Conservation (phyloP, 148 eudicot species). For the Camellia sinensis region DNA sequence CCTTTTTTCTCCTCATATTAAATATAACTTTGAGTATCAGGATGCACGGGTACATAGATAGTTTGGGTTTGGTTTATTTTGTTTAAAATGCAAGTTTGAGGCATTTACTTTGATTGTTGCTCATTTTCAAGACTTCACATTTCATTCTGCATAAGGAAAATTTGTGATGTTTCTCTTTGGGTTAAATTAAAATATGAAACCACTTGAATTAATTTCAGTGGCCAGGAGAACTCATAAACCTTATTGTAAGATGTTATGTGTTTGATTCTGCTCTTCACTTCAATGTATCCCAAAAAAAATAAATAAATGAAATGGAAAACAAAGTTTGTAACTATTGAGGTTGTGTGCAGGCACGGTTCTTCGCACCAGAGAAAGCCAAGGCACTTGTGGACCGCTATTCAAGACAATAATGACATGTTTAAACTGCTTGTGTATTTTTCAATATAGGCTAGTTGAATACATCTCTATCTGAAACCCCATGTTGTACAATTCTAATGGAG, state of each 20-base stretch:
- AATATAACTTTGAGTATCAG: neutral
- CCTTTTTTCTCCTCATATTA: too few relatives aligned
- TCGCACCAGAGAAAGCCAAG: constrained; percentile 92
- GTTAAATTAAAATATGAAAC: neutral
- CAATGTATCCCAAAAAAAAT: too few relatives aligned
- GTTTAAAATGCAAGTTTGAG: neutral
- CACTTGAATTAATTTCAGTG: too few relatives aligned
- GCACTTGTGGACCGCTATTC: constrained; percentile 82
- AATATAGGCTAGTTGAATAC: too few relatives aligned
- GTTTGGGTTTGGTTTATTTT: neutral
- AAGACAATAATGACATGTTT: constrained; percentile 31
- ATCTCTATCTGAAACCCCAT: too few relatives aligned
- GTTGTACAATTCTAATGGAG: too few relatives aligned
- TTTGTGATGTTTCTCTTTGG: neutral
- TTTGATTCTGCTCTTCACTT: too few relatives aligned
- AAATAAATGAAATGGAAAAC: neutral
- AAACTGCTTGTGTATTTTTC: neutral
- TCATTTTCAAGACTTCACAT: too few relatives aligned
- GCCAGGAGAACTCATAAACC: too few relatives aligned
- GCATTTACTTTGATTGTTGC: neutral
- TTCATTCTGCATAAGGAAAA: neutral
- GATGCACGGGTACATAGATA: neutral
- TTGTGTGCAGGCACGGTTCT: constrained; percentile 80
- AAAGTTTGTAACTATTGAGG: neutral
- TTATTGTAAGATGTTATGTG: too few relatives aligned